These are phyloP conservation scores for Diaporthe citri DNA, from an alignment of 2,329 filamentous ascomycete species.

Conservation along the genomic window DNA sequence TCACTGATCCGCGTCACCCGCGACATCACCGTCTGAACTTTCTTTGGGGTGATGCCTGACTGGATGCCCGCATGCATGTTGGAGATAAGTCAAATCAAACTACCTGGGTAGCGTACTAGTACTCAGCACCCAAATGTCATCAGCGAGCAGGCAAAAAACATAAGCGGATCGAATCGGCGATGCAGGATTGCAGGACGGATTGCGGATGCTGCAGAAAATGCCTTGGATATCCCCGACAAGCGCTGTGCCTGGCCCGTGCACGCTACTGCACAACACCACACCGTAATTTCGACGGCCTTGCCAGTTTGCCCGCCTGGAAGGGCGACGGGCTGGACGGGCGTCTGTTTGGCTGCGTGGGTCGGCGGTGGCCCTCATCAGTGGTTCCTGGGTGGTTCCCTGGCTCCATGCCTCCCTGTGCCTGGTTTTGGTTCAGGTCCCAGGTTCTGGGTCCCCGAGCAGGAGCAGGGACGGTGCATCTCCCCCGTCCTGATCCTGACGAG, in stretches of 20 bases:
- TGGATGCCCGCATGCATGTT: neutral
- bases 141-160: neutral
- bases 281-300: constrained; percentile 12
- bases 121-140: constrained; percentile 6
- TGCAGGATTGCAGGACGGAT: constrained; percentile 19
- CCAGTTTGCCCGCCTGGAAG: neutral
- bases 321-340: neutral
- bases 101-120: neutral
- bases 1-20: constrained; percentile 12
- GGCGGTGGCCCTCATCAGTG: constrained; percentile 1
- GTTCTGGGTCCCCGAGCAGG: neutral
- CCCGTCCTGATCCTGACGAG: constrained; percentile 26
- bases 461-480: constrained; percentile 19
- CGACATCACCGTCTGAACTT: constrained; percentile 27
- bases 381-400: constrained; percentile 12
- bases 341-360: neutral
- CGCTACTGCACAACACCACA: constrained; percentile 33
- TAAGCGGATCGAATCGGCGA: neutral
- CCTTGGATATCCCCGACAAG: constrained; percentile 17
- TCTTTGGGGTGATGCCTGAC: constrained; percentile 4
- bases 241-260: constrained; percentile 18
- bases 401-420: neutral
- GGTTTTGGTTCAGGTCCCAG: constrained; percentile 13
- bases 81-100: constrained; percentile 21
- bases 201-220: constrained; percentile 5